Conservation (phyloP, 2,329 filamentous ascomycete genomes). For the Trichoderma atrobrunneum region DNA sequence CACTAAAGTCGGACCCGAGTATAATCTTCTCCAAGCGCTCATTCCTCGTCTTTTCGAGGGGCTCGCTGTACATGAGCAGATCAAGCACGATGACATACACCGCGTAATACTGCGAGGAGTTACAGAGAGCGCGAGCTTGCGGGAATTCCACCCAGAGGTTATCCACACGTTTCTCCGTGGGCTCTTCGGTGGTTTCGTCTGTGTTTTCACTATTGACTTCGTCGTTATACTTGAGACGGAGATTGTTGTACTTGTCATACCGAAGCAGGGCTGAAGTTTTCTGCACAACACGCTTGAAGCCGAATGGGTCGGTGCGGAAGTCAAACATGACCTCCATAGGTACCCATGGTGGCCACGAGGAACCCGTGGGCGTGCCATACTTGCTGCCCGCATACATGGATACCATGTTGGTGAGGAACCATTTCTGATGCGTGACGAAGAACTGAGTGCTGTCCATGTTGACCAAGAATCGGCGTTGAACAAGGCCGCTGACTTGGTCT, state of each 20-base stretch:
- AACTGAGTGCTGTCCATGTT: constrained; percentile 98
- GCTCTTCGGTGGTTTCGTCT: constrained; percentile 50
- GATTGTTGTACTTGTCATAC: constrained; percentile 97
- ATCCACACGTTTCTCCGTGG: constrained; percentile 78
- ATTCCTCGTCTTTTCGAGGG: constrained; percentile 92
- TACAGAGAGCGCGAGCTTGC: constrained; percentile 88
- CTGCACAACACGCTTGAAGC: constrained; percentile 96
- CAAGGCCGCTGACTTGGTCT: constrained; percentile 90
- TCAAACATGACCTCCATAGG: constrained; percentile 99
- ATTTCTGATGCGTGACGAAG: constrained; percentile 93
- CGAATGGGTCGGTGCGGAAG: constrained; percentile 88
- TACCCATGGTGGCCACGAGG: constrained; percentile 96
- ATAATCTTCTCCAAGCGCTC: constrained; percentile 98
- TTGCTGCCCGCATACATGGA: constrained; percentile 93
- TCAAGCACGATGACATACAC: constrained; percentile 98
- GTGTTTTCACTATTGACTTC: constrained; percentile 68
- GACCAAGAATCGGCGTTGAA: constrained; percentile 89
- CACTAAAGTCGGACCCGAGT: constrained; percentile 96
- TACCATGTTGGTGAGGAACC: constrained; percentile 77
- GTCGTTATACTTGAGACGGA: constrained; percentile 95
- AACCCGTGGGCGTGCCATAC: constrained; percentile 81
- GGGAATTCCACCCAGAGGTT: constrained; percentile 97
- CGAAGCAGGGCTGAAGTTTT: constrained; percentile 92
- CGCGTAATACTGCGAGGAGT: constrained; percentile 95
- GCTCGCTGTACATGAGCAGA: constrained; percentile 92